phyloP scores from a whole-genome alignment of 73 alveolate species.

The Durusdinium trenchii region DNA sequence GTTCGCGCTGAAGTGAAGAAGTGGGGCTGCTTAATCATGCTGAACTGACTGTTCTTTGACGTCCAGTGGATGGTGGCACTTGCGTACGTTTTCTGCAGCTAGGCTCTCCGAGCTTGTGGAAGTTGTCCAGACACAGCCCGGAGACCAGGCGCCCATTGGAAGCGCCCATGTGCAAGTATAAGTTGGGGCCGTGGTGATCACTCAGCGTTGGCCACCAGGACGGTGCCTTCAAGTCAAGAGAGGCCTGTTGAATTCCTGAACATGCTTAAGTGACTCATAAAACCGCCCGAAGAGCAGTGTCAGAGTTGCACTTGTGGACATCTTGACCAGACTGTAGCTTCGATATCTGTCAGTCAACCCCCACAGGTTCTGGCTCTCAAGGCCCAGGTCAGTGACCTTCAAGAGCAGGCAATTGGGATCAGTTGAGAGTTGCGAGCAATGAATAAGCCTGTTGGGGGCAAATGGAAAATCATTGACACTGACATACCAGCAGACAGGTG shows the following conservation, averaged over 20 bases:
- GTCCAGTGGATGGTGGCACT: background rate
- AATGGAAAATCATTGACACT: background rate
- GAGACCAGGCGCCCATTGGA: background rate
- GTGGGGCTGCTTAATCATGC: background rate
- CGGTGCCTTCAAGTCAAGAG: conserved; percentile 36
- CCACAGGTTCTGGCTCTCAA: conserved; percentile 73
- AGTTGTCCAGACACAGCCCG: conserved; percentile 60
- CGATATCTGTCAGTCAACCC: no score
- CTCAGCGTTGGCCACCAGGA: conserved; percentile 1
- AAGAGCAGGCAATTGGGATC: conserved; percentile 93
- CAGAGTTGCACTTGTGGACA: background rate
- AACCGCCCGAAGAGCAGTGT: background rate
- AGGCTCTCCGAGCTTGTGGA: conserved; percentile 79
- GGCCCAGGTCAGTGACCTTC: conserved; percentile 81
- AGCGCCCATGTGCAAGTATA: background rate
- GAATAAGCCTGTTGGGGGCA: no score
- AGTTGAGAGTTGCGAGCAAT: no score
- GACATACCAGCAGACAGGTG: background rate
- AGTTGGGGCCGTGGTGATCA: background rate
- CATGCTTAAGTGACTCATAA: no score
- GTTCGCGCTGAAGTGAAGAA: conserved; percentile 91
- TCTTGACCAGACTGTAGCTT: background rate
- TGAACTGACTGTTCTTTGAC: background rate
- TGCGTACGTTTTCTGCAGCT: background rate
- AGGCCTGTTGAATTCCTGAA: background rate